Evolutionary conservation across 2,329 filamentous ascomycete genomes (phyloP).

Genomic region (Teratosphaeria destructans): DNA sequence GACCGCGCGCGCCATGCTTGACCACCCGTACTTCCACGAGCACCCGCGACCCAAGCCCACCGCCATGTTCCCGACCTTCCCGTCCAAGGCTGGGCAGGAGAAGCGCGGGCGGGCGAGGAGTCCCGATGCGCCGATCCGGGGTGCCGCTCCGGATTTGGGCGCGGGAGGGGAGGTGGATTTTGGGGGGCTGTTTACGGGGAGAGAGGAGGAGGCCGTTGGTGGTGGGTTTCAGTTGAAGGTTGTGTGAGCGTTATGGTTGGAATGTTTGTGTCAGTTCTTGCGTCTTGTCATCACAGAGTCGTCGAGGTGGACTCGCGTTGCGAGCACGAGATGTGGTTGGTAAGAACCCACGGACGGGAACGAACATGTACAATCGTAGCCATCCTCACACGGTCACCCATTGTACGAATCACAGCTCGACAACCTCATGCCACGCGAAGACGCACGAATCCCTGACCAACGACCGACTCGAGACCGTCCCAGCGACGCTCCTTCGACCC

Average conservation of each 20-base stretch:
- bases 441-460: too few relatives aligned
- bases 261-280: too few relatives aligned
- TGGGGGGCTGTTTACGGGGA: conserved; percentile 39
- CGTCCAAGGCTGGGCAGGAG: conserved; percentile 88
- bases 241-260: conserved; percentile 8
- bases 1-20: conserved; percentile 60
- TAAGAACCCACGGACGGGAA: too few relatives aligned
- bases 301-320: too few relatives aligned
- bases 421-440: too few relatives aligned
- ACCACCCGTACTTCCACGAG: conserved; percentile 77
- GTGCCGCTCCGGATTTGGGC: conserved; percentile 32
- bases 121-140: conserved; percentile 74
- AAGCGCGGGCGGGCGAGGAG: conserved; percentile 55
- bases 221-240: conserved; percentile 35
- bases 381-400: too few relatives aligned
- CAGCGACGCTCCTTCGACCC: too few relatives aligned
- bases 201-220: conserved; percentile 38
- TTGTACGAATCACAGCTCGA: too few relatives aligned
- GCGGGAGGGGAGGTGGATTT: conserved; percentile 34
- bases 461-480: too few relatives aligned
- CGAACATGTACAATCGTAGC: too few relatives aligned
- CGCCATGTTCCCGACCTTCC: conserved; percentile 93
- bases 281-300: too few relatives aligned
- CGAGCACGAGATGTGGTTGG: too few relatives aligned
- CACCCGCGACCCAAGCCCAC: conserved; percentile 82